Evolutionary conservation across 352 stramenopile species (phyloP), one percentile per base, ranked within the genome.

Genomic region (Globisporangium sylvaticum): DNA sequence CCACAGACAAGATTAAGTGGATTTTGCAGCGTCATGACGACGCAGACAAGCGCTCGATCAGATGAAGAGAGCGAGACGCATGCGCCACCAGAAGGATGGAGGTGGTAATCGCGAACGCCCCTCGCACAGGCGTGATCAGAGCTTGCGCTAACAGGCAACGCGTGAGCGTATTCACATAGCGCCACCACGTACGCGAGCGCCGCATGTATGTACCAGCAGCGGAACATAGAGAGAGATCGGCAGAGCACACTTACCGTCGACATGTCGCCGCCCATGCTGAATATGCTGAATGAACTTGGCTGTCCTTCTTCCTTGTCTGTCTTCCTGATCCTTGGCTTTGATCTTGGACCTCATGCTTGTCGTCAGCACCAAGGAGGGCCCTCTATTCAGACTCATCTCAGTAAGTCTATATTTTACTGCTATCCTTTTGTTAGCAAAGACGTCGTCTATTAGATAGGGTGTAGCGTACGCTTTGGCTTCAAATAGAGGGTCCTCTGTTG

Each of bases 231-330:
- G 54, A 60, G 53, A 58, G 52, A 58, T 59, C 54, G 54, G 54
- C 12, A 32, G 27, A 2, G 27, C 54, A 42, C 31, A 57, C 64
- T n/a, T 53, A 76, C 70, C 50, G 70, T 76, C 54, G 70, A 65
- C 70, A 73, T 48, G 15, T 48, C 39, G 39, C 39, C 39, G 15
- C 39, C 39, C 39, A 48, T 73, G 57, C 14, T 76, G n/a, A 44
- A n/a, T n/a, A n/a, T n/a, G n/a, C n/a, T n/a, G n/a, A n/a, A n/a
- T n/a, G n/a, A n/a, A n/a, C n/a, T n/a, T n/a, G n/a, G n/a, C n/a
- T n/a, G n/a, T 31, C 25, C 14, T 59, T 22, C 20, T 54, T 24
- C 14, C 27, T 64, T 24, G 22, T n/a, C 14, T 14, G 42, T 9
- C 24, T 12, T 58, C 14, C 5, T 58, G 5, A 10, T 37, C 14